A percentile compares a stretch with the other conserved stretches of the same genome.
phyloP scores from a whole-genome alignment of 192 early-diverging fungal species.

The Kickxella alabastrina region DNA sequence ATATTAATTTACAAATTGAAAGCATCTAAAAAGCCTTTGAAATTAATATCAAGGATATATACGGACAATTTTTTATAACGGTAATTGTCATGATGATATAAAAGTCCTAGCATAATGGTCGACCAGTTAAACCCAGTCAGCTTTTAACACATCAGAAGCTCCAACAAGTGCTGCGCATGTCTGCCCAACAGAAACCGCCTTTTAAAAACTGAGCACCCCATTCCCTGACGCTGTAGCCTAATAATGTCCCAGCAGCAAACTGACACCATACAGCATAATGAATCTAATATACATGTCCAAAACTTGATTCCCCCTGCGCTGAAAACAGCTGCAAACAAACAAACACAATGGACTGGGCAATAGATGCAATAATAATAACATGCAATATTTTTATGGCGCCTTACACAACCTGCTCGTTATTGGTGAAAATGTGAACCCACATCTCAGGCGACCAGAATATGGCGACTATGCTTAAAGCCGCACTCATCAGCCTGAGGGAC shows the following conservation, averaged over 20 bases:
- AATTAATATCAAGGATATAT: no score
- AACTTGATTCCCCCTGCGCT: conserved; percentile 53
- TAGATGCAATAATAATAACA: conserved; percentile 18
- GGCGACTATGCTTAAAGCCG: conserved; percentile 41
- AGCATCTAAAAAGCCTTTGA: no score
- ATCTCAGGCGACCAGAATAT: conserved; percentile 8
- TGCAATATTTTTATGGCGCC: conserved; percentile 13
- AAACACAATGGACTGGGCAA: conserved; percentile 51
- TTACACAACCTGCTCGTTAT: conserved; percentile 12
- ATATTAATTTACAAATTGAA: no score
- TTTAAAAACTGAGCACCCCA: conserved; percentile 67
- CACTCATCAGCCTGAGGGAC: conserved; percentile 5
- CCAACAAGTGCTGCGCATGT: conserved; percentile 21
- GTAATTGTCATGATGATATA: neutral
- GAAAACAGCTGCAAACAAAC: conserved; percentile 57
- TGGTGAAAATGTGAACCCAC: conserved; percentile 55
- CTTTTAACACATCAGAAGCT: conserved; percentile 15
- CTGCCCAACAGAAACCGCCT: conserved; percentile 48
- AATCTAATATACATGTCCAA: conserved; percentile 54
- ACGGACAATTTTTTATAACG: no score
- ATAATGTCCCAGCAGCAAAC: conserved; percentile 55
- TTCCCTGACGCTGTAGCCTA: conserved; percentile 43
- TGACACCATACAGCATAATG: conserved; percentile 46
- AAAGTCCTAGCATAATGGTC: conserved; percentile 19
- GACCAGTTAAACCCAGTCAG: conserved; percentile 29